Percentiles rank a stretch among this genome's conserved stretches.
Conservation (phyloP, 495 filamentous ascomycete species). For the Talaromyces proteolyticus region DNA sequence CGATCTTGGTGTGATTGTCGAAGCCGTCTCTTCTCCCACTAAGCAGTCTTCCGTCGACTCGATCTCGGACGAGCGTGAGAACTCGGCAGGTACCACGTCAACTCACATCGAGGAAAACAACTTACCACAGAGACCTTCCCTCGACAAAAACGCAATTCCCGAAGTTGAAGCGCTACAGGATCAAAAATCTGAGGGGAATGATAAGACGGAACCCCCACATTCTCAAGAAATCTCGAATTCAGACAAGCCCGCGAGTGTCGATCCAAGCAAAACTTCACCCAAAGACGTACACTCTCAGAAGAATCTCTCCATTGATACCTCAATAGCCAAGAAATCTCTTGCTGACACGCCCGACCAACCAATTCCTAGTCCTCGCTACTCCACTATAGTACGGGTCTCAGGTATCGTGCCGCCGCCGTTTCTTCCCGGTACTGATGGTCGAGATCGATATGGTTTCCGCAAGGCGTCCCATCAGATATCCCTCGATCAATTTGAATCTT, state of each 20-base stretch:
- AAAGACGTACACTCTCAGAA: neutral
- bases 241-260: neutral
- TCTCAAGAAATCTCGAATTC: too few relatives aligned
- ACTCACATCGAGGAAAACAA: too few relatives aligned
- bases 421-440: constrained; percentile 25
- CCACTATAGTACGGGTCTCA: constrained; percentile 35
- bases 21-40: neutral
- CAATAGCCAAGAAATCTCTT: neutral
- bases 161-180: too few relatives aligned
- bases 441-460: constrained; percentile 89
- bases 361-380: constrained; percentile 19
- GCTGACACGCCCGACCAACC: constrained; percentile 9
- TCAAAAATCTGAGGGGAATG: too few relatives aligned
- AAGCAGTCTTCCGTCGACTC: neutral
- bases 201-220: too few relatives aligned
- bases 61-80: neutral
- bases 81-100: neutral
- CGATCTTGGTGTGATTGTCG: constrained; percentile 4
- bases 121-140: too few relatives aligned
- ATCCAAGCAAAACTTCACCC: neutral
- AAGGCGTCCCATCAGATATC: constrained; percentile 80
- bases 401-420: constrained; percentile 34
- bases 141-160: too few relatives aligned
- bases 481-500: constrained; percentile 71
- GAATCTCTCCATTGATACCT: constrained; percentile 4